Conservation (phyloP, 139 green algal genomes). For the Gonium pectorale region DNA sequence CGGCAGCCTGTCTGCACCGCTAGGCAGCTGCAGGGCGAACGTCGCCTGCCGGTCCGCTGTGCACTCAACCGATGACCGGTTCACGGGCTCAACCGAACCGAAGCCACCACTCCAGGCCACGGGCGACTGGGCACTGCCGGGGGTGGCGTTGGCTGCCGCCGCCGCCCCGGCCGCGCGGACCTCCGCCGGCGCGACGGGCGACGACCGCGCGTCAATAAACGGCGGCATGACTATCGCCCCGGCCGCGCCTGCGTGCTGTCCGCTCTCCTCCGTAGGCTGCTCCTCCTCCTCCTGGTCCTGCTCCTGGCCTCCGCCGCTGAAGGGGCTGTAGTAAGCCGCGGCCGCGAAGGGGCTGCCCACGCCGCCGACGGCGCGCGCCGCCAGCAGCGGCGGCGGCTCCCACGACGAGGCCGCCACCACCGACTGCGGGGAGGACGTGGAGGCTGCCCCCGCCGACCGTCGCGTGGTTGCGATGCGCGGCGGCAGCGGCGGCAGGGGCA, state of each 20-base stretch:
- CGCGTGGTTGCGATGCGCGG: neutral
- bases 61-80: neutral
- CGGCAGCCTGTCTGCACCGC: too few species aligned
- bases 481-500: neutral
- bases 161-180: neutral
- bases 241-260: neutral
- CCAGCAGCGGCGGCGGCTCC: slow-evolving; percentile 21
- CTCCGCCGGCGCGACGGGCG: neutral
- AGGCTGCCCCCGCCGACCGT: neutral
- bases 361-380: neutral
- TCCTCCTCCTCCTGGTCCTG: neutral
- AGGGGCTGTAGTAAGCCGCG: neutral
- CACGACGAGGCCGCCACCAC: neutral
- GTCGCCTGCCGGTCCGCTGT: neutral
- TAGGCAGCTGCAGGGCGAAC: neutral
- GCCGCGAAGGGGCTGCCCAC: slow-evolving; percentile 10
- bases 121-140: neutral
- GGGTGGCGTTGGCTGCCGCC: neutral
- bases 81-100: neutral
- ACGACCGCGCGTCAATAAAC: too few species aligned
- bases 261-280: neutral
- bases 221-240: too few species aligned
- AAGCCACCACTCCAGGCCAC: neutral
- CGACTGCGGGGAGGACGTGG: neutral
- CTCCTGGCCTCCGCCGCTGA: too few species aligned